Percentiles rank a stretch among this genome's conserved stretches.
These are phyloP conservation scores for Beta macrorhiza DNA, from an alignment of 179 eudicot species.

Conservation along the genomic window DNA sequence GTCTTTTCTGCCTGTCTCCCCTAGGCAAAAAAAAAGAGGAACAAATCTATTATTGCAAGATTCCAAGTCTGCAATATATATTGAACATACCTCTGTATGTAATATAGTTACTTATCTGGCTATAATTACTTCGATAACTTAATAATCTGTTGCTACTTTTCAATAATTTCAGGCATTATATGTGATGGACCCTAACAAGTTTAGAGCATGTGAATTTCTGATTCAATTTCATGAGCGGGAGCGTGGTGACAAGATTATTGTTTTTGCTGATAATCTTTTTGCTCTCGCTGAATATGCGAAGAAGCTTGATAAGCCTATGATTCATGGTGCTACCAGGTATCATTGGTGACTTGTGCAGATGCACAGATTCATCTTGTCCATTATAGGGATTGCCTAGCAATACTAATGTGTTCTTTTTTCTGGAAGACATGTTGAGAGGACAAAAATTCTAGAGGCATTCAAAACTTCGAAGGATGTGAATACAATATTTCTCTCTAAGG, in stretches of 20 bases:
- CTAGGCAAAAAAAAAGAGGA: neutral
- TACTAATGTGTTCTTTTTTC: slow-evolving; percentile 13
- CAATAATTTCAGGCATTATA: slow-evolving; percentile 64
- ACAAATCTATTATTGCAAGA: neutral
- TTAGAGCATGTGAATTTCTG: slow-evolving; percentile 93
- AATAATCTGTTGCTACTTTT: neutral
- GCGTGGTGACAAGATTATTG: slow-evolving; percentile 96
- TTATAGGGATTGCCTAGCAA: neutral
- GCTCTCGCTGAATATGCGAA: slow-evolving; percentile 88
- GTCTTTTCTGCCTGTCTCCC: neutral
- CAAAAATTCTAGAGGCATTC: slow-evolving; percentile 89
- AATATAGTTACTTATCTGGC: neutral
- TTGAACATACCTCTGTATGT: neutral
- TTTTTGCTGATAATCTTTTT: slow-evolving; percentile 98
- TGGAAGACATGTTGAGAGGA: slow-evolving; percentile 93
- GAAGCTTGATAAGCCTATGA: slow-evolving; percentile 94
- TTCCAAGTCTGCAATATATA: neutral
- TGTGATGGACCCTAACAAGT: slow-evolving; percentile 55
- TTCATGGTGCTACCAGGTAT: slow-evolving; percentile 98
- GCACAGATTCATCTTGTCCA: neutral
- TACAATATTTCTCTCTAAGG: slow-evolving; percentile 94
- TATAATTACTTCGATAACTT: neutral
- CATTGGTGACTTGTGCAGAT: neutral
- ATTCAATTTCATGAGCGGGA: slow-evolving; percentile 88
- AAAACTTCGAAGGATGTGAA: slow-evolving; percentile 78